Evolutionary conservation across 306 rosid species (phyloP).

Genomic region (Erythrophleum fordii): DNA sequence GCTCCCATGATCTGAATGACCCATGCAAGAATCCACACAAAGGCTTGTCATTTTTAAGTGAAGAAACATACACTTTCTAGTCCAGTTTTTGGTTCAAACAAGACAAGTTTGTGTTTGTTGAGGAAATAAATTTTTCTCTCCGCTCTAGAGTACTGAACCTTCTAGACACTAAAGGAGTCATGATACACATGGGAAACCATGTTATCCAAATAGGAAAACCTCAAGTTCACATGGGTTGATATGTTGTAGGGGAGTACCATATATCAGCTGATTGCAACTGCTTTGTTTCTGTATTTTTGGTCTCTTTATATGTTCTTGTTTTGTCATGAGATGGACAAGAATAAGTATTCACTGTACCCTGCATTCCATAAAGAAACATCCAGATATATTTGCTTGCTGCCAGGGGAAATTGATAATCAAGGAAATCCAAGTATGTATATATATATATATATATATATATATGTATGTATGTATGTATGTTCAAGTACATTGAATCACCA

Average conservation of each 20-base stretch:
- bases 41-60: too few species aligned
- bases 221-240: conserved; percentile 39
- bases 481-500: neutral
- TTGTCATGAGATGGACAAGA: neutral
- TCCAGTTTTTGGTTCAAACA: too few species aligned
- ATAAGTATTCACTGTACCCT: neutral
- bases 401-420: neutral
- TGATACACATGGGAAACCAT: conserved; percentile 44
- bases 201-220: conserved; percentile 29
- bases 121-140: too few species aligned
- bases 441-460: too few species aligned
- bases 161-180: too few species aligned
- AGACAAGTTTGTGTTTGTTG: too few species aligned
- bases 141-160: too few species aligned
- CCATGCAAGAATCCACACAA: neutral
- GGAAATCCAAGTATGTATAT: neutral
- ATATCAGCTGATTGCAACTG: neutral
- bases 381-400: neutral
- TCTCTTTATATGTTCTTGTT: neutral
- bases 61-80: too few species aligned
- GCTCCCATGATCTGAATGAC: neutral
- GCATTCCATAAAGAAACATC: neutral
- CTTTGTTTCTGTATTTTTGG: neutral
- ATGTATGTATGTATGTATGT: too few species aligned
- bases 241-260: too few species aligned